Conservation (phyloP, 352 stramenopile species). For the Stramenopiles sp. region DNA sequence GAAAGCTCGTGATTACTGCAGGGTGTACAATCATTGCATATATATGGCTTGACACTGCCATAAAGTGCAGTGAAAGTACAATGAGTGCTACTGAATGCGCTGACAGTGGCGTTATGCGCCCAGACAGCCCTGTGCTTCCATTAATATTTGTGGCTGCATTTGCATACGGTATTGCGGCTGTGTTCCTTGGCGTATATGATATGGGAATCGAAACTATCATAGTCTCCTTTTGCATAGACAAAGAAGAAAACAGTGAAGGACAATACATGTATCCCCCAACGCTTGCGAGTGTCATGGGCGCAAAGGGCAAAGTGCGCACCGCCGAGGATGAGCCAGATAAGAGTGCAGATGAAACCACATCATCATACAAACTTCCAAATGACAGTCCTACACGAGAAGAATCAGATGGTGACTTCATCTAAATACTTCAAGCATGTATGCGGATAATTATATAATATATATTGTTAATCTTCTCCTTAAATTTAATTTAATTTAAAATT, state of each 20-base stretch:
- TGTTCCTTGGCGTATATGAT: conserved; percentile 80
- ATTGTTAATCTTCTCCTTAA: no score
- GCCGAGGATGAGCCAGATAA: background rate
- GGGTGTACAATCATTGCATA: conserved; percentile 38
- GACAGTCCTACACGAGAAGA: background rate
- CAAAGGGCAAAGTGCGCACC: background rate
- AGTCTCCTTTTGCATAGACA: conserved; percentile 83
- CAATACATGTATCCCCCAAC: background rate
- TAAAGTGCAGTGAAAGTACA: no score
- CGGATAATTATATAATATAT: no score
- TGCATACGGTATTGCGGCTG: conserved; percentile 69
- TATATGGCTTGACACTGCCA: conserved; percentile 36
- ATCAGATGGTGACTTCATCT: background rate
- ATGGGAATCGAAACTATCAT: conserved; percentile 83
- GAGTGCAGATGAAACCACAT: background rate
- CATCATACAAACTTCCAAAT: background rate
- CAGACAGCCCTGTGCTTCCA: conserved; percentile 47
- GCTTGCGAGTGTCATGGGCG: background rate
- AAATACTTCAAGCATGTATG: background rate
- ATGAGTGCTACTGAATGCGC: no score
- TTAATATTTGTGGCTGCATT: conserved; percentile 66
- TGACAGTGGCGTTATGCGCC: no score
- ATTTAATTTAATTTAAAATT: no score
- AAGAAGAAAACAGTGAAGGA: conserved; percentile 39
- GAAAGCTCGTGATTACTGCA: conserved; percentile 56